Conservation (phyloP, 1,284 basidiomycete genomes). For the Heterobasidion parviporum region DNA sequence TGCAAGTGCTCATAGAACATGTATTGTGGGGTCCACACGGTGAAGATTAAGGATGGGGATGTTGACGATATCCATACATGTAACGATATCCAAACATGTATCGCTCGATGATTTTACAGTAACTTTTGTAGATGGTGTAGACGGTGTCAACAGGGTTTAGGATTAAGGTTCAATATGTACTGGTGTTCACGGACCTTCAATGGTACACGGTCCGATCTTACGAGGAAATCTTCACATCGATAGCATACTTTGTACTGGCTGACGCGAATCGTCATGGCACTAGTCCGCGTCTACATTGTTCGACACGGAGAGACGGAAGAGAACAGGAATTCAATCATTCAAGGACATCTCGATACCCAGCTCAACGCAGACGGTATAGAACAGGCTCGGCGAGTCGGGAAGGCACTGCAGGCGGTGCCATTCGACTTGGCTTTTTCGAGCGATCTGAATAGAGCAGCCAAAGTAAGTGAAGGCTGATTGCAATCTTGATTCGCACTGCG, state of each 20-base stretch:
- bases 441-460: slow-evolving; percentile 53
- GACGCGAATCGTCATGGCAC: not conserved
- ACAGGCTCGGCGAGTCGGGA: slow-evolving; percentile 48
- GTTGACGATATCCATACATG: not conserved
- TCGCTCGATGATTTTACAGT: no score
- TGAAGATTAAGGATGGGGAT: not conserved
- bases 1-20: not conserved
- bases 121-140: not conserved
- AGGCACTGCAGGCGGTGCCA: slow-evolving; percentile 37
- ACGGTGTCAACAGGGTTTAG: not conserved
- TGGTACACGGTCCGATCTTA: not conserved
- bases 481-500: not conserved
- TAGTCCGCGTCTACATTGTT: slow-evolving; percentile 46
- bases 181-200: not conserved
- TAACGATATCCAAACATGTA: not conserved
- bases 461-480: slow-evolving; percentile 31
- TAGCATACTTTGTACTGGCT: no score
- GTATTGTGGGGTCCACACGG: not conserved
- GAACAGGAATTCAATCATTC: slow-evolving; percentile 52
- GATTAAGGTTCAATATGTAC: not conserved
- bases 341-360: slow-evolving; percentile 61
- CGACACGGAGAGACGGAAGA: slow-evolving; percentile 71
- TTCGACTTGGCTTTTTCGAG: slow-evolving; percentile 55
- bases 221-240: no score
- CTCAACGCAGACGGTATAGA: slow-evolving; percentile 50